These are phyloP conservation scores for Corylus heterophylla DNA, from an alignment of 306 rosid genomes.

Conservation along the genomic window DNA sequence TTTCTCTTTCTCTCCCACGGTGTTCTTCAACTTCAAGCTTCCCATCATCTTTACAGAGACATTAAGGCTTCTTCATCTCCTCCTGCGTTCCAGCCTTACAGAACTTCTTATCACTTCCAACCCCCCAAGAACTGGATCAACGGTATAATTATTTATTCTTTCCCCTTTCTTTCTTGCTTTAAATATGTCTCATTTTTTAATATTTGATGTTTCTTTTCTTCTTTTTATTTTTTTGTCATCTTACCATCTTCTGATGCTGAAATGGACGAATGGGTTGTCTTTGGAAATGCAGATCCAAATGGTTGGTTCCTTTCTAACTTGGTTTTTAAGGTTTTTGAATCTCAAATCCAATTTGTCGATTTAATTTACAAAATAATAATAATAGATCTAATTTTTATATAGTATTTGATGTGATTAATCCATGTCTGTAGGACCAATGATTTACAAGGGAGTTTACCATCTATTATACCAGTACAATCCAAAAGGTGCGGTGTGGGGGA, in stretches of 20 bases:
- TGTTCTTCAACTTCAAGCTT: conserved; percentile 51
- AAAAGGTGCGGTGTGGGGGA: conserved; percentile 71
- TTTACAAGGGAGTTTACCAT: conserved; percentile 69
- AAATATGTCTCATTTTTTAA: too few relatives aligned
- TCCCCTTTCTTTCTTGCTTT: too few relatives aligned
- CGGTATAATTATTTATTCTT: conserved; percentile 39
- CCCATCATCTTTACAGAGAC: conserved; percentile 50
- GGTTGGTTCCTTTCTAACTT: too few relatives aligned
- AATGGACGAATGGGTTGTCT: conserved; percentile 5
- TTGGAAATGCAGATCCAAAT: too few relatives aligned
- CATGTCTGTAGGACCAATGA: conserved; percentile 53
- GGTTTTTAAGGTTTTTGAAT: too few relatives aligned
- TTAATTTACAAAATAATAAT: not conserved
- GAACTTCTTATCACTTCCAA: conserved; percentile 85
- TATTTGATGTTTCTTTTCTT: not conserved
- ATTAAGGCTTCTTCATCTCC: conserved; percentile 35
- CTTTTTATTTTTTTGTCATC: not conserved
- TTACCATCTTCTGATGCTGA: conserved; percentile 21
- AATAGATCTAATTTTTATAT: too few relatives aligned
- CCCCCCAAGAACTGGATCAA: conserved; percentile 88
- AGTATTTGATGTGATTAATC: too few relatives aligned
- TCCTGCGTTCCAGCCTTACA: conserved; percentile 54
- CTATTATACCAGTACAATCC: conserved; percentile 84
- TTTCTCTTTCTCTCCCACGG: conserved; percentile 37
- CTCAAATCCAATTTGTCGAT: too few relatives aligned